Evolutionary conservation across 75 land plant species (phyloP).

Genomic region (Sequoiadendron giganteum): DNA sequence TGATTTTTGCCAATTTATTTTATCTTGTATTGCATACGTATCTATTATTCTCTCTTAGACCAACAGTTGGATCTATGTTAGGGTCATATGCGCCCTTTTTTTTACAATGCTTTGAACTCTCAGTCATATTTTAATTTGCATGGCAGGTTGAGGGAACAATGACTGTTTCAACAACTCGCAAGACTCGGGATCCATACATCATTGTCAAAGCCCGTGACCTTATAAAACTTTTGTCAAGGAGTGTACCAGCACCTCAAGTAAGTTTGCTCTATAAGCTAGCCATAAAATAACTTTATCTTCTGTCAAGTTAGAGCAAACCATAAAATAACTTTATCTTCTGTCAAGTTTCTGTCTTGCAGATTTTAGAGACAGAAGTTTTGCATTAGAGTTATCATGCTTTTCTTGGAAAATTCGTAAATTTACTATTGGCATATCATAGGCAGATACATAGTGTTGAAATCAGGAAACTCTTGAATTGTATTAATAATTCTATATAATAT

Average conservation of each 20-base stretch:
- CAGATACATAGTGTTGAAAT: not conserved
- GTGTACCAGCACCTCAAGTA: constrained; percentile 97
- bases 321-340: not conserved
- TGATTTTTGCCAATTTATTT: not conserved
- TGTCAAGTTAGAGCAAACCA: too few relatives aligned
- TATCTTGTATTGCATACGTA: not conserved
- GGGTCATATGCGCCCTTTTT: not conserved
- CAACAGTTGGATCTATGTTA: not conserved
- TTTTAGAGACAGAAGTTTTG: not conserved
- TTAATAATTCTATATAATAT: not conserved
- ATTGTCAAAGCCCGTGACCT: constrained; percentile 91
- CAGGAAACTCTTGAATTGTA: not conserved
- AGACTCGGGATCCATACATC: constrained; percentile 90
- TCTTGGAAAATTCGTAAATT: not conserved
- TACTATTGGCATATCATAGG: not conserved
- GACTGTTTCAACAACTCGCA: constrained; percentile 90
- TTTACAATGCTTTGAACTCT: not conserved
- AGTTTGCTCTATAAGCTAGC: not conserved
- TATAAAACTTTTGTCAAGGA: constrained; percentile 82
- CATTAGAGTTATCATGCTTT: not conserved
- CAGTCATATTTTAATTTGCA: not conserved
- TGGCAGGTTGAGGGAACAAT: constrained; percentile 91
- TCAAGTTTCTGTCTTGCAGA: not conserved
- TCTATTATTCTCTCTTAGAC: not conserved
- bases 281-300: not conserved